Percentiles rank a stretch among this genome's conserved stretches.
These are phyloP conservation scores for Brassica hybrid DNA, from an alignment of 441 rosid genomes.

Conservation along the genomic window DNA sequence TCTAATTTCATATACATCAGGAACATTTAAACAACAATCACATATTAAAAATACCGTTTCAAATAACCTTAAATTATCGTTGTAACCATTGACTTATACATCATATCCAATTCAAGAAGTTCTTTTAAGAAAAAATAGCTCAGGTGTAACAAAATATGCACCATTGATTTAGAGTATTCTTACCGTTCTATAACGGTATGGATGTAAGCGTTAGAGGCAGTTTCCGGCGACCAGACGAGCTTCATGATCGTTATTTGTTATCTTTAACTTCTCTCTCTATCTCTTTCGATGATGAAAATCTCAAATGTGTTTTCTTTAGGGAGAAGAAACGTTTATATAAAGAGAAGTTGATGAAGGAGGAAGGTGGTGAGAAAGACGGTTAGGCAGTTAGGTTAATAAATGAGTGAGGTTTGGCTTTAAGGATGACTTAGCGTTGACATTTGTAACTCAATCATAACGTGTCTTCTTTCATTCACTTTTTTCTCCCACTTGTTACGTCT, in stretches of 20 bases:
- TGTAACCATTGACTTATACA: no score
- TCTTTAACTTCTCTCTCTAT: background rate
- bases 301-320: slow-evolving; percentile 8
- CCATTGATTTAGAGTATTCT: slow-evolving; percentile 17
- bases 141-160: slow-evolving; percentile 10
- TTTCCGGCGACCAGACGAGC: slow-evolving; percentile 79
- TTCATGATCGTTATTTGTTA: slow-evolving; percentile 47
- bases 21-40: slow-evolving; percentile 5
- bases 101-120: background rate
- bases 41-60: background rate
- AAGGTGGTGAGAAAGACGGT: slow-evolving; percentile 31
- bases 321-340: slow-evolving; percentile 24
- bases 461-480: slow-evolving; percentile 24
- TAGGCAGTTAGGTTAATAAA: slow-evolving; percentile 36
- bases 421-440: slow-evolving; percentile 45
- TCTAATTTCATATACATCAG: background rate
- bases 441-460: slow-evolving; percentile 31
- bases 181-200: slow-evolving; percentile 67
- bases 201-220: slow-evolving; percentile 70
- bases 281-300: slow-evolving; percentile 10
- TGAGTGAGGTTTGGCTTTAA: slow-evolving; percentile 29
- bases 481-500: slow-evolving; percentile 15
- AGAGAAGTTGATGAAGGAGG: slow-evolving; percentile 27
- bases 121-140: background rate
- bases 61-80: background rate